A percentile compares a stretch with the other conserved stretches of the same genome.
Evolutionary conservation across 352 stramenopile species (phyloP).

Genomic region (Nothophytophthora sp.): DNA sequence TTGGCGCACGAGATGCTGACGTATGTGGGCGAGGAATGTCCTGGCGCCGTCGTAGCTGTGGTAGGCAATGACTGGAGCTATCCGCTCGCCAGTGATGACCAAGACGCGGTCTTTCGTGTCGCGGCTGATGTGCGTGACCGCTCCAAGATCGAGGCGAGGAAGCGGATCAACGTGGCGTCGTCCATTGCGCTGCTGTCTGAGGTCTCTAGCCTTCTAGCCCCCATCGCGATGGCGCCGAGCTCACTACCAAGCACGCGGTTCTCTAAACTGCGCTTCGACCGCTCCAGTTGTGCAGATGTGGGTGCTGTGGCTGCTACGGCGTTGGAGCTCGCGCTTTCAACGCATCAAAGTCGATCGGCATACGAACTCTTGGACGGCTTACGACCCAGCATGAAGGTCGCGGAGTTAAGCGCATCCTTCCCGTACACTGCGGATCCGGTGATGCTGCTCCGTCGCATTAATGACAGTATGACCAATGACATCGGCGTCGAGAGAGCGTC

Average conservation of each 20-base stretch:
- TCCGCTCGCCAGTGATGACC: constrained; percentile 50
- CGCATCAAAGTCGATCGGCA: constrained; percentile 29
- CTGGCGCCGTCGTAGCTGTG: constrained; percentile 44
- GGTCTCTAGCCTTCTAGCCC: constrained; percentile 53
- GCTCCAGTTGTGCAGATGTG: constrained; percentile 29
- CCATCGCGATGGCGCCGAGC: constrained; percentile 42
- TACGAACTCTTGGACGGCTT: constrained; percentile 54
- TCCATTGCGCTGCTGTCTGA: constrained; percentile 67
- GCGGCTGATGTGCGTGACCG: constrained; percentile 41
- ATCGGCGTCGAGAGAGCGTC: constrained; percentile 1
- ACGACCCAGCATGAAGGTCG: constrained; percentile 52
- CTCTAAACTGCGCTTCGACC: constrained; percentile 26
- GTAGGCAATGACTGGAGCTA: constrained; percentile 82
- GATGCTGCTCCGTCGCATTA: constrained; percentile 28
- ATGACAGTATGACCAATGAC: constrained; percentile 18
- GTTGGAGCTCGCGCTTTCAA: constrained; percentile 51
- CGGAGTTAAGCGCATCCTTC: constrained; percentile 51
- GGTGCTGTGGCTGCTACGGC: constrained; percentile 44
- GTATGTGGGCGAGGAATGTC: constrained; percentile 75
- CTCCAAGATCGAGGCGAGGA: constrained; percentile 60
- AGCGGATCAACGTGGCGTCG: constrained; percentile 61
- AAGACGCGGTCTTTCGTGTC: constrained; percentile 41
- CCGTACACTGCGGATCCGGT: constrained; percentile 34
- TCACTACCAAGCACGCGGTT: constrained; percentile 32
- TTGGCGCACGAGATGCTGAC: constrained; percentile 72